These are phyloP conservation scores for Hamigera avellanea DNA, from an alignment of 495 filamentous ascomycete species.

Conservation along the genomic window DNA sequence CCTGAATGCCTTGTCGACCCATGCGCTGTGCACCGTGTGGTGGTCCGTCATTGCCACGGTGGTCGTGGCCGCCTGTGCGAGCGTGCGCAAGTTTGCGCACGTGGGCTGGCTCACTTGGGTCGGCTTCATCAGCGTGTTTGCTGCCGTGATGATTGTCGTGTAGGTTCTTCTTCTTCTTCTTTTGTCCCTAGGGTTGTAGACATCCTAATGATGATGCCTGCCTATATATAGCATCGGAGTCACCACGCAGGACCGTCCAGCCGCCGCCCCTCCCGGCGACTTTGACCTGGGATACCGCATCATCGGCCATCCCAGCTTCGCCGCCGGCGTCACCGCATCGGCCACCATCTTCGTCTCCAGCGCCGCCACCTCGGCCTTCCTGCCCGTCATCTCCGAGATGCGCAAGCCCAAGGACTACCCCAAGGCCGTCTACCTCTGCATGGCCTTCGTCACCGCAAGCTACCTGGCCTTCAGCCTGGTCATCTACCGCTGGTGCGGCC, in stretches of 20 bases:
- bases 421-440: constrained; percentile 53
- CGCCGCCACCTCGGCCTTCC: constrained; percentile 55
- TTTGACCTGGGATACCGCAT: constrained; percentile 36
- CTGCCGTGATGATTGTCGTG: constrained; percentile 40
- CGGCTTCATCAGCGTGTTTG: constrained; percentile 31
- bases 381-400: constrained; percentile 69
- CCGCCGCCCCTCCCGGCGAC: constrained; percentile 21
- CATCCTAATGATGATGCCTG: too few species aligned
- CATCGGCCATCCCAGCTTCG: constrained; percentile 21
- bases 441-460: constrained; percentile 48
- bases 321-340: constrained; percentile 26
- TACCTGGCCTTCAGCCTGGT: constrained; percentile 41
- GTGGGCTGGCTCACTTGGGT: constrained; percentile 36
- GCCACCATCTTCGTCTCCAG: constrained; percentile 31
- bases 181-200: too few species aligned
- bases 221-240: too few species aligned
- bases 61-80: constrained; percentile 44
- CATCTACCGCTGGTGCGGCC: constrained; percentile 62
- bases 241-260: constrained; percentile 27
- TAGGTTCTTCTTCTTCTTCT: too few species aligned
- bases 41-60: constrained; percentile 40
- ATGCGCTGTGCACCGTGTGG: constrained; percentile 37
- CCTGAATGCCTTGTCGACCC: constrained; percentile 36
- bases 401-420: constrained; percentile 51
- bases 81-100: constrained; percentile 27